Percentiles rank a stretch among this genome's conserved stretches.
phyloP scores from a whole-genome alignment of 257 asterid genomes.

The Penstemon davidsonii region DNA sequence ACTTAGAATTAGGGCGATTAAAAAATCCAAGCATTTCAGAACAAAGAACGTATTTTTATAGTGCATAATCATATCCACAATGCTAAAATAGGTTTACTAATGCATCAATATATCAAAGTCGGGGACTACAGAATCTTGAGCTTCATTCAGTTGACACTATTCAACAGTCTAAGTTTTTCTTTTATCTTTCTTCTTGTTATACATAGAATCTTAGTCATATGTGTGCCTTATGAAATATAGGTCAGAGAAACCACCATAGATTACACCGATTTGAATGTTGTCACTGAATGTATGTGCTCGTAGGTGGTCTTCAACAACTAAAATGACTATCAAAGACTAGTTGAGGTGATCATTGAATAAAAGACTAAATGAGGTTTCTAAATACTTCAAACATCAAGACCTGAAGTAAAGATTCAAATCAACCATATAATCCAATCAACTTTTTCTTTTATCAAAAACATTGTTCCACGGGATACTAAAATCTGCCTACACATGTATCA shows the following conservation, averaged over 20 bases:
- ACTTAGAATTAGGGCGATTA: neutral
- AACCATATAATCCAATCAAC: neutral
- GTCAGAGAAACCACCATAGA: conserved; percentile 1
- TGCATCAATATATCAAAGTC: conserved; percentile 1
- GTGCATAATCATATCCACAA: neutral
- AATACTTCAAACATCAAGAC: neutral
- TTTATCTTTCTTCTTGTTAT: neutral
- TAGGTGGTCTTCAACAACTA: neutral
- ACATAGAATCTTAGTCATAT: neutral
- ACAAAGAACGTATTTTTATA: neutral
- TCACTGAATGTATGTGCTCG: neutral
- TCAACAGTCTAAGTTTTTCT: neutral
- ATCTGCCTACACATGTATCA: neutral
- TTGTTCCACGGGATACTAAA: neutral
- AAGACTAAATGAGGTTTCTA: neutral
- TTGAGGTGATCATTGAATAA: neutral
- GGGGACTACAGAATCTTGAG: neutral
- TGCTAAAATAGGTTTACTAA: neutral
- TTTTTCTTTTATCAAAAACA: neutral
- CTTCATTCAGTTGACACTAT: neutral
- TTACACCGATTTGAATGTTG: neutral
- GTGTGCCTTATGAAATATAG: neutral
- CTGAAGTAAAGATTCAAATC: neutral
- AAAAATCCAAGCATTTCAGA: neutral
- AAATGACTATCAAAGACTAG: neutral